Percentiles rank a stretch among this genome's conserved stretches.
Evolutionary conservation across 352 stramenopile genomes (phyloP).

Genomic region (Phytopythium ostracodes): DNA sequence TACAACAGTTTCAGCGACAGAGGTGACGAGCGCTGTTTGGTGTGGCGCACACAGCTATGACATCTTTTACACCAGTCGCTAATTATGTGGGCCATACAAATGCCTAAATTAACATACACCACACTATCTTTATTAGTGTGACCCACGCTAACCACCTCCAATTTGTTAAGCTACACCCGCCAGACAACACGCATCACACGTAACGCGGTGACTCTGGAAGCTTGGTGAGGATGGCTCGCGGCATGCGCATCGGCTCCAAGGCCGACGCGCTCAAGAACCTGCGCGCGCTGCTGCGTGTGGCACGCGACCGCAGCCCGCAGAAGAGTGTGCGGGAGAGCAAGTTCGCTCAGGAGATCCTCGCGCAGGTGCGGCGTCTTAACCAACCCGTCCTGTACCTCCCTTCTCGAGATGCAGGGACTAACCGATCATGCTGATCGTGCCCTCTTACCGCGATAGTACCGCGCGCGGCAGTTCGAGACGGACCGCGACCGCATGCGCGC

Average conservation of each 20-base stretch:
- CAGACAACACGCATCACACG: neutral
- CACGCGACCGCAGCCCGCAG: constrained; percentile 51
- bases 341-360: constrained; percentile 71
- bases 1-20: neutral
- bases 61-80: too few species aligned
- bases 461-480: constrained; percentile 64
- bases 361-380: constrained; percentile 59
- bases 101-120: too few species aligned
- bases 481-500: constrained; percentile 67
- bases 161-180: neutral
- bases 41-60: neutral
- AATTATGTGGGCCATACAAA: neutral
- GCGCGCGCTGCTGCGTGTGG: constrained; percentile 63
- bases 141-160: neutral
- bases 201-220: neutral
- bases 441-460: constrained; percentile 37
- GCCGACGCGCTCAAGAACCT: constrained; percentile 74
- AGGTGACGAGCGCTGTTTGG: neutral
- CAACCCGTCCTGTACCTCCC: too few species aligned
- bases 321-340: constrained; percentile 45
- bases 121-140: neutral
- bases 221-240: constrained; percentile 41
- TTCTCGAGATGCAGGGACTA: too few species aligned
- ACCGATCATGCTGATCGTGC: constrained; percentile 4
- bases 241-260: constrained; percentile 80